Conservation (phyloP, 2,329 filamentous ascomycete genomes). For the Sporothrix sp. region DNA sequence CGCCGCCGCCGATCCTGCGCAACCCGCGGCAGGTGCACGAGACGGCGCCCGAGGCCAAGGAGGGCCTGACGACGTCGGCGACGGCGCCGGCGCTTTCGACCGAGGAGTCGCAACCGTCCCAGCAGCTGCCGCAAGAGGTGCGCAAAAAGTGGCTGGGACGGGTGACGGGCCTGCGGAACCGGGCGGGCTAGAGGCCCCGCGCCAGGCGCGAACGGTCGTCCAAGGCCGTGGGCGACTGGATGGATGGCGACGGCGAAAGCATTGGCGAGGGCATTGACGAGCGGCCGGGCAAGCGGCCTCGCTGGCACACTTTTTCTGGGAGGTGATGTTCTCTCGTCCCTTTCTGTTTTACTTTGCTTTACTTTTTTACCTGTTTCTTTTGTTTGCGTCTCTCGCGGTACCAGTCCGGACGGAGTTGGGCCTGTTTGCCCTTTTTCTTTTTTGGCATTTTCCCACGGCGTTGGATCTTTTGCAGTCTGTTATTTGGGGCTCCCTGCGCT, state of each 20-base stretch:
- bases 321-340: background rate
- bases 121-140: background rate
- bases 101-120: background rate
- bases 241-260: background rate
- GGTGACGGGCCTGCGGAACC: slow-evolving; percentile 24
- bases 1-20: slow-evolving; percentile 47
- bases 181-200: slow-evolving; percentile 18
- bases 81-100: background rate
- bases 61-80: background rate
- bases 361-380: background rate
- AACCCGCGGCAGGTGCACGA: slow-evolving; percentile 23
- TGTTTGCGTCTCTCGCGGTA: background rate
- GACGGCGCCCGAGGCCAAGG: background rate
- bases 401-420: background rate
- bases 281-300: too few species aligned
- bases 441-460: background rate
- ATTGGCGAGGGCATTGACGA: too few species aligned
- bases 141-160: slow-evolving; percentile 26
- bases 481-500: too few species aligned
- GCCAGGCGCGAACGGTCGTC: background rate
- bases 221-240: background rate
- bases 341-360: too few species aligned
- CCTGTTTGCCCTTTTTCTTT: background rate
- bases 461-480: too few species aligned
- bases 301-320: background rate